Evolutionary conservation across 768 basidiomycete species (phyloP).

Genomic region (Amyloporia xantha): DNA sequence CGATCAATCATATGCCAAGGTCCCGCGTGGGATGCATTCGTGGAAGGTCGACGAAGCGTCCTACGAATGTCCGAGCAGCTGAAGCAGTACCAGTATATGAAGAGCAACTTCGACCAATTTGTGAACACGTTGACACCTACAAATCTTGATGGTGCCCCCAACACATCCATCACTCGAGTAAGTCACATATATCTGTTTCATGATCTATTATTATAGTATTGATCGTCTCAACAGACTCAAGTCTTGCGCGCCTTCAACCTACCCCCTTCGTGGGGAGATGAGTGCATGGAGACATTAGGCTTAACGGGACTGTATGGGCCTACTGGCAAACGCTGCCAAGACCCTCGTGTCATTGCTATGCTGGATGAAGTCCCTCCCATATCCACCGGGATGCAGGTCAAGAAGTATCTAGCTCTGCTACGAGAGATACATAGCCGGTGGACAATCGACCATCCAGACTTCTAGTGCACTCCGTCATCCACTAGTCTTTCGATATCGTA

Average conservation of each 20-base stretch:
- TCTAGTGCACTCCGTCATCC: no score
- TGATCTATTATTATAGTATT: background rate
- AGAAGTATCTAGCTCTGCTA: constrained; percentile 44
- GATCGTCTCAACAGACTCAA: constrained; percentile 35
- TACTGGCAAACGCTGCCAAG: constrained; percentile 41
- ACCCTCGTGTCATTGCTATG: constrained; percentile 44
- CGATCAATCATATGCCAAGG: constrained; percentile 38
- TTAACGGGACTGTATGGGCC: constrained; percentile 54
- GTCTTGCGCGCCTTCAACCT: constrained; percentile 47
- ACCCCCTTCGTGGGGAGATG: constrained; percentile 35
- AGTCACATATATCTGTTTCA: constrained; percentile 11
- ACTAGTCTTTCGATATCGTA: no score
- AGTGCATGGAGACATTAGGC: constrained; percentile 42
- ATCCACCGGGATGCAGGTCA: constrained; percentile 37
- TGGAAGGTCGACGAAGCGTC: constrained; percentile 31
- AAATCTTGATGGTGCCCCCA: constrained; percentile 30
- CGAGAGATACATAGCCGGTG: constrained; percentile 41
- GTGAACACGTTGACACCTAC: constrained; percentile 38
- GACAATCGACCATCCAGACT: constrained; percentile 28
- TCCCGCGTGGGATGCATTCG: constrained; percentile 39
- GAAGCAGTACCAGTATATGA: constrained; percentile 46
- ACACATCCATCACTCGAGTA: constrained; percentile 40
- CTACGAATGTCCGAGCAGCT: constrained; percentile 18
- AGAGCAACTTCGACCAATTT: constrained; percentile 41
- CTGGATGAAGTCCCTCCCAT: constrained; percentile 39